phyloP scores from a whole-genome alignment of 108 stramenopile genomes.

The Nitzschia putrida region DNA sequence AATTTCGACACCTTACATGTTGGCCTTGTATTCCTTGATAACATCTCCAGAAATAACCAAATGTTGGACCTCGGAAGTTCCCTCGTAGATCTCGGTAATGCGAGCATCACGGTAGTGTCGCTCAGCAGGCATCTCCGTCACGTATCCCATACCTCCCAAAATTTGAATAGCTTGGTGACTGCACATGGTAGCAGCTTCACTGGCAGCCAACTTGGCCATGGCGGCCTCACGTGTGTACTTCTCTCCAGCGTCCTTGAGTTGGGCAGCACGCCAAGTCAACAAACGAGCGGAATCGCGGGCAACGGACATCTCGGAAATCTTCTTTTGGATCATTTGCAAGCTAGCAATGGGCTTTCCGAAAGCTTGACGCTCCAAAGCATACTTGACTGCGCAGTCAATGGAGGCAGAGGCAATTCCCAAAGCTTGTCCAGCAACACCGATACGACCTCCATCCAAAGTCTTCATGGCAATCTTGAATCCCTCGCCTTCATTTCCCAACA shows the following conservation, averaged over 20 bases:
- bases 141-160: slow-evolving; percentile 95
- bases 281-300: slow-evolving; percentile 90
- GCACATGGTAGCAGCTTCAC: slow-evolving; percentile 96
- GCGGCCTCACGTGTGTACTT: slow-evolving; percentile 92
- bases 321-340: slow-evolving; percentile 93
- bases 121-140: slow-evolving; percentile 97
- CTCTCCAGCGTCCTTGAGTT: slow-evolving; percentile 84
- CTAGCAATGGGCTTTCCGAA: slow-evolving; percentile 94
- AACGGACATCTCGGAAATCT: slow-evolving; percentile 83
- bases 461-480: slow-evolving; percentile 98
- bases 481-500: slow-evolving; percentile 84
- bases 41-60: slow-evolving; percentile 93
- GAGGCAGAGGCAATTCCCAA: slow-evolving; percentile 85
- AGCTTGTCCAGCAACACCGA: slow-evolving; percentile 96
- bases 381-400: slow-evolving; percentile 95
- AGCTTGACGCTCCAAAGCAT: slow-evolving; percentile 88
- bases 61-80: slow-evolving; percentile 94
- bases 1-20: neutral
- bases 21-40: slow-evolving; percentile 89
- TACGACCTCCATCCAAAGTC: slow-evolving; percentile 95
- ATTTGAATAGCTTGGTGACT: slow-evolving; percentile 95
- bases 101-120: slow-evolving; percentile 96
- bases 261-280: slow-evolving; percentile 95
- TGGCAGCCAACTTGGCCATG: slow-evolving; percentile 94
- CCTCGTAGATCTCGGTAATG: slow-evolving; percentile 99